Evolutionary conservation across 2,329 filamentous ascomycete species (phyloP), one percentile per base, ranked within the genome.

Genomic region (Phialophora verrucosa): DNA sequence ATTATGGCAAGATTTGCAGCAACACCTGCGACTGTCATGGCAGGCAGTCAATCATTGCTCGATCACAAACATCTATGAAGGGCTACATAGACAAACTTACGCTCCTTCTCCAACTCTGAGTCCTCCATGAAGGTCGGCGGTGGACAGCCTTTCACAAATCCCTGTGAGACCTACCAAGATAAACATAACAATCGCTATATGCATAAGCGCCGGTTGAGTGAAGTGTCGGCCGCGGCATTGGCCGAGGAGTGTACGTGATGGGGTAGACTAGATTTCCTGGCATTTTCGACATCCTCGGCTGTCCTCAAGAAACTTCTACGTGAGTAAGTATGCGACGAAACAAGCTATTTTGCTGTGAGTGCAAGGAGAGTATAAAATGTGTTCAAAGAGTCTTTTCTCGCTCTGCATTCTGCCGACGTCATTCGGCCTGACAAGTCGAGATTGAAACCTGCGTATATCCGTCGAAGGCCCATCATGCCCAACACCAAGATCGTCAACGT

Each of bases 401-500:
- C 17, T 7, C 38, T 42, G 14, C 17, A 42, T 42, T 3, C 17
- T 14, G 3, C 14, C 38, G 7, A 1, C 5, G 38, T 42, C 38
- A 5, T 42, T 17, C 7, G 4, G 38, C 38, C 38, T 42, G 14
- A 42, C 14, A 42, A 7, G 14, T 42, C 38, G 38, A 17, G 38
- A n/a, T 42, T 17, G 38, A 42, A 42, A 4, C n/a, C n/a, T n/a
- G n/a, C n/a, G n/a, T n/a, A n/a, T n/a, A n/a, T n/a, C 1, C 38
- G 38, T 42, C 38, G 38, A 42, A 42, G 38, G 38, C 14, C 38
- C 38, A 42, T 42, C 38, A 42, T 42, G 38, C 38, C 14, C 38
- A 42, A 42, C 17, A n/a, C 17, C 17, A 62, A 62, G 38, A 63
- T 44, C 17, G 35, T 58, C 4, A 29, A 17, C n/a, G 61, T 63